These are phyloP conservation scores for Leishmania arabica DNA, from an alignment of 208 protist species.

Conservation along the genomic window DNA sequence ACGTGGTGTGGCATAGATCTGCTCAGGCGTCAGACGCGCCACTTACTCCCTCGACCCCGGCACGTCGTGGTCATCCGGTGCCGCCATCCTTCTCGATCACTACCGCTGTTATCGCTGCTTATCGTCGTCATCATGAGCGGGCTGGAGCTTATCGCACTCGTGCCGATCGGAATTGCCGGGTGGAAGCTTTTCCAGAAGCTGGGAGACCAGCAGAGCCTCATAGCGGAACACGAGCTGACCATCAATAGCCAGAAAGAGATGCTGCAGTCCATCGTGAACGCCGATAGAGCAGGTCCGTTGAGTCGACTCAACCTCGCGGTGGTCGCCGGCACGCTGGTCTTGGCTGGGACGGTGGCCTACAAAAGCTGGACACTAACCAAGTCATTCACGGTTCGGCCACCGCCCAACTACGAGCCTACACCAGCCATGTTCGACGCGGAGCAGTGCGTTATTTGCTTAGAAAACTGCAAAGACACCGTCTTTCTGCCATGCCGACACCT, in stretches of 20 bases:
- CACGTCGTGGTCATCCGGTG: neutral
- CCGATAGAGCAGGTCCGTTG: neutral
- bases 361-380: constrained; percentile 14
- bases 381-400: constrained; percentile 32
- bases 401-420: constrained; percentile 51
- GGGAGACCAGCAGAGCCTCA: constrained; percentile 55
- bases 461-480: constrained; percentile 67
- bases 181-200: constrained; percentile 65
- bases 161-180: constrained; percentile 52
- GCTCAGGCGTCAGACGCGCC: neutral
- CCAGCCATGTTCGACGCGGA: constrained; percentile 51
- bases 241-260: constrained; percentile 66
- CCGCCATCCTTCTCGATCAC: neutral
- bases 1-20: neutral
- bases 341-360: constrained; percentile 35
- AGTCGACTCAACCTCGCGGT: constrained; percentile 15
- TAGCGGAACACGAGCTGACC: constrained; percentile 59
- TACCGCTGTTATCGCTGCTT: neutral
- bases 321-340: constrained; percentile 22
- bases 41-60: neutral
- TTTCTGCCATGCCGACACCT: constrained; percentile 74
- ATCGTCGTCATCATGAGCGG: constrained; percentile 24
- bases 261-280: constrained; percentile 41
- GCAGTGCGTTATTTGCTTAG: constrained; percentile 72
- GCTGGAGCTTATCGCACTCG: constrained; percentile 41